A percentile compares a stretch with the other conserved stretches of the same genome.
These are phyloP conservation scores for Aspergillus sclerotialis DNA, from an alignment of 2,329 filamentous ascomycete genomes.

Conservation along the genomic window DNA sequence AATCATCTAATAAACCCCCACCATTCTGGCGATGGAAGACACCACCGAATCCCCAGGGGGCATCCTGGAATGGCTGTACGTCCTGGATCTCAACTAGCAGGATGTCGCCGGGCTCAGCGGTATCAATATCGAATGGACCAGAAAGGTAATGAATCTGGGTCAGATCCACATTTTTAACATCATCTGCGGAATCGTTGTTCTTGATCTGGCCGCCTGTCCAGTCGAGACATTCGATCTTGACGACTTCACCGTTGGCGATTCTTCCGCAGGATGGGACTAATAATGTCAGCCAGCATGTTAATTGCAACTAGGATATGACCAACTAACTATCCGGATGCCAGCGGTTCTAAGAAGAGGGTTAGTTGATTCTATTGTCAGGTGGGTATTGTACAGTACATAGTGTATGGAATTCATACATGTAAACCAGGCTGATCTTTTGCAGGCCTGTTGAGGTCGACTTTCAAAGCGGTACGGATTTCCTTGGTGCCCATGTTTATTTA, in stretches of 20 bases:
- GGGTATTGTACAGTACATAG: no score
- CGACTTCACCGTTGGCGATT: conserved; percentile 76
- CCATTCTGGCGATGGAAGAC: conserved; percentile 75
- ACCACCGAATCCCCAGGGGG: conserved; percentile 86
- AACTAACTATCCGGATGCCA: conserved; percentile 82
- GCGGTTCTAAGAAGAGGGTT: conserved; percentile 58
- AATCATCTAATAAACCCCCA: conserved; percentile 80
- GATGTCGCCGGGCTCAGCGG: conserved; percentile 76
- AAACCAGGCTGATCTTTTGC: conserved; percentile 62
- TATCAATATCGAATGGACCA: conserved; percentile 81
- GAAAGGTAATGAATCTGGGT: conserved; percentile 82
- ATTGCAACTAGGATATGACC: neutral
- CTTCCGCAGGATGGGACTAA: conserved; percentile 65
- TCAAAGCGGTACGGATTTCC: conserved; percentile 61
- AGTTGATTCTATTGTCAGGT: conserved; percentile 3
- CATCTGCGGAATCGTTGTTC: conserved; percentile 86
- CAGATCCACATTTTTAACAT: conserved; percentile 76
- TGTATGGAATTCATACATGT: conserved; percentile 52
- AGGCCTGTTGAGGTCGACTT: conserved; percentile 66
- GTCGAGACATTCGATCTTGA: conserved; percentile 89
- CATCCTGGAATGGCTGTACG: conserved; percentile 77
- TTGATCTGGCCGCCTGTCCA: conserved; percentile 74
- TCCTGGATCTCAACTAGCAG: conserved; percentile 87
- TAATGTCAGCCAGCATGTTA: neutral
- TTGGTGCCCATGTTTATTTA: conserved; percentile 27